Percentiles rank a stretch among this genome's conserved stretches.
phyloP scores from a whole-genome alignment of 148 eudicot genomes.

The Silene conica region DNA sequence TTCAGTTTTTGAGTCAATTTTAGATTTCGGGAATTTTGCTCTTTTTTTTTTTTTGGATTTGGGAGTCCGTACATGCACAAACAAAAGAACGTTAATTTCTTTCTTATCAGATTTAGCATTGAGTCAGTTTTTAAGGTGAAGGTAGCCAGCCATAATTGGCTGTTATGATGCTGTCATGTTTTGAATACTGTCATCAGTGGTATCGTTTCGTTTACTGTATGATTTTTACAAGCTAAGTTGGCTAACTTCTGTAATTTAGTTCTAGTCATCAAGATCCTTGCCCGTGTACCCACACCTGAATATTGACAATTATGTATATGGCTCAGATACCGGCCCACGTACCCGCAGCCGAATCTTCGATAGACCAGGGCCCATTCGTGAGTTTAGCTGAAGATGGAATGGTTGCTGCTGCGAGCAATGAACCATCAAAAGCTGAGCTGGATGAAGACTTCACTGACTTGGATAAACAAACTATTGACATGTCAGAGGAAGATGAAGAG shows the following conservation, averaged over 20 bases:
- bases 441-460: conserved; percentile 28
- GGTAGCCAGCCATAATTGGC: background rate
- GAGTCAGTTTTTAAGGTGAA: background rate
- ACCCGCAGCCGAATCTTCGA: conserved; percentile 41
- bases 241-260: background rate
- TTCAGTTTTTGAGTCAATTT: background rate
- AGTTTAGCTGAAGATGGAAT: conserved; percentile 60
- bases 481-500: conserved; percentile 27
- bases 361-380: conserved; percentile 71
- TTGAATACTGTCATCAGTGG: background rate
- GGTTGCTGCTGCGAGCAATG: conserved; percentile 62
- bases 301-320: conserved; percentile 6
- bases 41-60: too few relatives aligned
- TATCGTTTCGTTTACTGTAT: background rate
- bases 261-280: background rate
- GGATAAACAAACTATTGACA: conserved; percentile 21
- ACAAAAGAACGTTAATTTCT: conserved; percentile 49
- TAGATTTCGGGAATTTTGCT: too few relatives aligned
- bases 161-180: background rate
- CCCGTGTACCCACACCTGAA: background rate
- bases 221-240: background rate
- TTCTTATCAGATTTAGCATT: background rate
- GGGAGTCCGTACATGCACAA: conserved; percentile 60
- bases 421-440: conserved; percentile 28
- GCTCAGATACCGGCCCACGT: conserved; percentile 28